These are phyloP conservation scores for Marasmius sp. DNA, from an alignment of 1,284 basidiomycete species.

Conservation along the genomic window DNA sequence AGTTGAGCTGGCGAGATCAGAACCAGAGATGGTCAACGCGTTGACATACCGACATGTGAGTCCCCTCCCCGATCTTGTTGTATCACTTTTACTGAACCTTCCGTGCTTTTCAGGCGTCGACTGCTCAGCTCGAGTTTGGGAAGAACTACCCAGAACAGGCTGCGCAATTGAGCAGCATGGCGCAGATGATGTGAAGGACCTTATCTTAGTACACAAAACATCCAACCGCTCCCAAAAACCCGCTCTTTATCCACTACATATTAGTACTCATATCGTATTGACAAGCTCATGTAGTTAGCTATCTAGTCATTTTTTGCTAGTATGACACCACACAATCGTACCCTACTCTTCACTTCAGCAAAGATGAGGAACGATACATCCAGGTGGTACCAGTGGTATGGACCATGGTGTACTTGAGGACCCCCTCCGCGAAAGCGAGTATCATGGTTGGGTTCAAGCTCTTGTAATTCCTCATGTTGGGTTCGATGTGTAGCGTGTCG, in stretches of 20 bases:
- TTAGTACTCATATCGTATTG: not conserved
- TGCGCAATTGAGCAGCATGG: constrained; percentile 41
- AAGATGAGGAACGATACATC: constrained; percentile 26
- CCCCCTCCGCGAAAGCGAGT: constrained; percentile 37
- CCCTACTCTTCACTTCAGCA: constrained; percentile 13
- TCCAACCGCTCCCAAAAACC: not conserved
- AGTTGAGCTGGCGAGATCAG: constrained; percentile 86
- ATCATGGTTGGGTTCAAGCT: constrained; percentile 31
- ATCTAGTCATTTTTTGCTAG: too few species aligned
- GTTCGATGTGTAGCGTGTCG: constrained; percentile 32
- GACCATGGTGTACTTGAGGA: constrained; percentile 33
- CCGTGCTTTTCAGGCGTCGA: constrained; percentile 58
- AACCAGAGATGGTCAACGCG: constrained; percentile 87
- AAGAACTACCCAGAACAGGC: constrained; percentile 83
- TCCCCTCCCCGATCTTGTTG: constrained; percentile 17
- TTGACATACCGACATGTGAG: constrained; percentile 84
- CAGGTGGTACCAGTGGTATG: constrained; percentile 29
- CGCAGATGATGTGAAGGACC: not conserved
- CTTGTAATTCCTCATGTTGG: constrained; percentile 17
- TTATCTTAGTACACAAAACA: not conserved
- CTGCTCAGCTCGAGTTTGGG: constrained; percentile 80
- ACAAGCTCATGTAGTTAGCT: too few species aligned
- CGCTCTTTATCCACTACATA: not conserved
- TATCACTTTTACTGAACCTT: constrained; percentile 7
- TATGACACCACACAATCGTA: not conserved